Conservation (phyloP, 805 yeast species). For the Yueomyces sp. region DNA sequence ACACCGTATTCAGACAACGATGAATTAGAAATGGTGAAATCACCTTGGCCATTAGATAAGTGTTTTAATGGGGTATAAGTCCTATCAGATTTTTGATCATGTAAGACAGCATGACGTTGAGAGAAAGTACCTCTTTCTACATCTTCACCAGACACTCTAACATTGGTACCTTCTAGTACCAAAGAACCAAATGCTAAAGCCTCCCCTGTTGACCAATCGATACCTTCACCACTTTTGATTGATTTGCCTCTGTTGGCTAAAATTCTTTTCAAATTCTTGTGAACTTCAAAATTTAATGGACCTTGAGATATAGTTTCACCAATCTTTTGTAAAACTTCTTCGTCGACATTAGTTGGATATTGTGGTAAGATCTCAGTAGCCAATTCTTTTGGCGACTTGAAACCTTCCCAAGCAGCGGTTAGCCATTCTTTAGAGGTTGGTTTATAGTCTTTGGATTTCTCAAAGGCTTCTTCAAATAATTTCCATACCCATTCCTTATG, state of each 20-base stretch:
- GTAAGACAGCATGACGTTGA: constrained; percentile 97
- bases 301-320: constrained; percentile 70
- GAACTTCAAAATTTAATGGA: constrained; percentile 81
- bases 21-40: constrained; percentile 81
- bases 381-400: constrained; percentile 93
- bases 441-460: constrained; percentile 75
- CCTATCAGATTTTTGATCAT: constrained; percentile 80
- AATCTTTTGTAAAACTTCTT: constrained; percentile 53
- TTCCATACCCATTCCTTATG: constrained; percentile 98
- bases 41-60: constrained; percentile 69
- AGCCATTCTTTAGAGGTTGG: constrained; percentile 96
- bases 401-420: constrained; percentile 97
- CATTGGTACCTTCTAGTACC: constrained; percentile 85
- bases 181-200: constrained; percentile 94
- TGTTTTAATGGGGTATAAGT: constrained; percentile 78
- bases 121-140: constrained; percentile 99
- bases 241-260: constrained; percentile 77
- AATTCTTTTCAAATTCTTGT: constrained; percentile 92
- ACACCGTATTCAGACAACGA: constrained; percentile 98
- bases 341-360: constrained; percentile 85
- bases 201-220: constrained; percentile 99
- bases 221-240: constrained; percentile 78
- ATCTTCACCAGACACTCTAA: constrained; percentile 97
- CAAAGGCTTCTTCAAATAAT: constrained; percentile 78
- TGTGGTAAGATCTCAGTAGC: constrained; percentile 94